Evolutionary conservation across 164 flowering plant genomes (phyloP).

Genomic region (Buxus sempervirens): DNA sequence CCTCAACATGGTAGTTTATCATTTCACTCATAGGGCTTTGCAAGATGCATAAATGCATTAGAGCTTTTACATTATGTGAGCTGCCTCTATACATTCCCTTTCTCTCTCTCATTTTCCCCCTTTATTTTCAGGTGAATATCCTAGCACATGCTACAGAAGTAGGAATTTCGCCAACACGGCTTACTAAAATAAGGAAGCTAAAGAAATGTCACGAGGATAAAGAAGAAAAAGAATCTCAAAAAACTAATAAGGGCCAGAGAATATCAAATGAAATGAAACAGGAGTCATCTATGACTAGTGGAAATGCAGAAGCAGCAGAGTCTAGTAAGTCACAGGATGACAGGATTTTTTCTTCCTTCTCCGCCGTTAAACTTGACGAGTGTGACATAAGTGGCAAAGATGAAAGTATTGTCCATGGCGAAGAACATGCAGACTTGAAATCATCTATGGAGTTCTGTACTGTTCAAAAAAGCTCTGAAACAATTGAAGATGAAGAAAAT

Average conservation of each 20-base stretch:
- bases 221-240: constrained; percentile 24
- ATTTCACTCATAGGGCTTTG: too few species aligned
- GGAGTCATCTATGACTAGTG: constrained; percentile 18
- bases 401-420: constrained; percentile 17
- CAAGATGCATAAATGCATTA: too few species aligned
- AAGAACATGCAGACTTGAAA: constrained; percentile 32
- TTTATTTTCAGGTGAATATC: constrained; percentile 56
- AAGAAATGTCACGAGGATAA: constrained; percentile 42
- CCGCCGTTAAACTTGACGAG: constrained; percentile 19
- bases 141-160: constrained; percentile 54
- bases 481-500: constrained; percentile 23
- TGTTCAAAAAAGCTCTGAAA: constrained; percentile 26
- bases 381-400: constrained; percentile 10
- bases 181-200: constrained; percentile 34
- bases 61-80: too few species aligned
- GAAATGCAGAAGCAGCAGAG: constrained; percentile 26
- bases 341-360: constrained; percentile 17
- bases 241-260: constrained; percentile 14
- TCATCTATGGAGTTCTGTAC: constrained; percentile 19
- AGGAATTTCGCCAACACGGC: constrained; percentile 37
- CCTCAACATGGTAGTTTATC: too few species aligned
- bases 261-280: constrained; percentile 16
- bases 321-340: constrained; percentile 15
- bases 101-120: background rate
- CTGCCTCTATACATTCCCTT: background rate